Percentiles rank a stretch among this genome's conserved stretches.
Evolutionary conservation across 352 stramenopile genomes (phyloP).

Genomic region (Phytopythium helicoides): DNA sequence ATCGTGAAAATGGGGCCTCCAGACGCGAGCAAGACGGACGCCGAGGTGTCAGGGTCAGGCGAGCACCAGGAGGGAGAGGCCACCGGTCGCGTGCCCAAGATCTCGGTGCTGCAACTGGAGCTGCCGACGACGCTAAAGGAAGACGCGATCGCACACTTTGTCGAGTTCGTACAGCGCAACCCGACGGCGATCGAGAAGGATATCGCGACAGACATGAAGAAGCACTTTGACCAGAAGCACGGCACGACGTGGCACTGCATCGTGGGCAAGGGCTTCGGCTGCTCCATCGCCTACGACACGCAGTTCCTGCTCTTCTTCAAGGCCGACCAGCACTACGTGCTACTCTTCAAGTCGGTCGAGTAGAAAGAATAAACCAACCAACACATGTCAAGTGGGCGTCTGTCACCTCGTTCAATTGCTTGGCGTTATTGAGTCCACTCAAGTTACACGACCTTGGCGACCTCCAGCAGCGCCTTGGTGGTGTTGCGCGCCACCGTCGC

Average conservation of each 20-base stretch:
- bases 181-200: slow-evolving; percentile 86
- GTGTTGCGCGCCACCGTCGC: slow-evolving; percentile 52
- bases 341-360: slow-evolving; percentile 84
- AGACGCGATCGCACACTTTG: slow-evolving; percentile 53
- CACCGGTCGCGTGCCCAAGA: slow-evolving; percentile 43
- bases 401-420: slow-evolving; percentile 7
- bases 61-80: slow-evolving; percentile 17
- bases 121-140: slow-evolving; percentile 69
- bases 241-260: slow-evolving; percentile 95
- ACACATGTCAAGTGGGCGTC: slow-evolving; percentile 1
- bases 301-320: slow-evolving; percentile 89
- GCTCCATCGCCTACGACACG: slow-evolving; percentile 89
- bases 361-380: slow-evolving; percentile 22
- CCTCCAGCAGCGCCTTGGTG: slow-evolving; percentile 57
- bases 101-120: slow-evolving; percentile 63
- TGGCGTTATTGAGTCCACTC: slow-evolving; percentile 2
- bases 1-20: slow-evolving; percentile 35
- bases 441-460: slow-evolving; percentile 38
- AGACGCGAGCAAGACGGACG: slow-evolving; percentile 36
- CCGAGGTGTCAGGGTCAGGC: slow-evolving; percentile 14
- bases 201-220: slow-evolving; percentile 98
- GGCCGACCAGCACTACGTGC: slow-evolving; percentile 76
- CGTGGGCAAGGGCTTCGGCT: slow-evolving; percentile 87
- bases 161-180: slow-evolving; percentile 35
- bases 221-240: slow-evolving; percentile 98